Evolutionary conservation across 169 alveolate genomes (phyloP).

Genomic region (Besnoitia besnoiti): DNA sequence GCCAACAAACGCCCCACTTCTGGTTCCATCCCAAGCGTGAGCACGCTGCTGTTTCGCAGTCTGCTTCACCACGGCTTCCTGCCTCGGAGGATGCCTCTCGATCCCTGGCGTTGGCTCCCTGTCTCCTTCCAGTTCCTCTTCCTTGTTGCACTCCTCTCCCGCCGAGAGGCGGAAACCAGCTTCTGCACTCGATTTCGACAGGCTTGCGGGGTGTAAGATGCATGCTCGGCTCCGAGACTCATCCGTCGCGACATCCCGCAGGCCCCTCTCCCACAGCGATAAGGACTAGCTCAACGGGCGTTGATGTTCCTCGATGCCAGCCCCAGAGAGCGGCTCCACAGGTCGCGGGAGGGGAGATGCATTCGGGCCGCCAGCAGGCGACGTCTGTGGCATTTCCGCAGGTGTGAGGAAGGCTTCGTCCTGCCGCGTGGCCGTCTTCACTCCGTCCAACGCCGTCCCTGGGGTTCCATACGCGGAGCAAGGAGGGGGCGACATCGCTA

Average conservation of each 20-base stretch:
- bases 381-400: background rate
- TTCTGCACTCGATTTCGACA: background rate
- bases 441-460: background rate
- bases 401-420: background rate
- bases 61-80: too few relatives aligned
- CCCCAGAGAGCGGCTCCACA: background rate
- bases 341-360: background rate
- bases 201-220: background rate
- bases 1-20: too few relatives aligned
- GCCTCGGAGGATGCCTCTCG: background rate
- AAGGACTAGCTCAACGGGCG: too few relatives aligned
- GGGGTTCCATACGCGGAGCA: background rate
- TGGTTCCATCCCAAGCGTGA: too few relatives aligned
- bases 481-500: too few relatives aligned
- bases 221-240: background rate
- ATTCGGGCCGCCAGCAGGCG: background rate
- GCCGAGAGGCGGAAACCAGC: background rate
- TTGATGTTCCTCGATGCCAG: background rate
- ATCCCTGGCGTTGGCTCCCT: background rate
- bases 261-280: too few relatives aligned
- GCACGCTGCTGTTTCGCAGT: too few relatives aligned
- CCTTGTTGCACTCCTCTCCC: background rate
- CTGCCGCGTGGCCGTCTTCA: background rate
- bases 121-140: background rate
- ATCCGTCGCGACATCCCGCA: too few relatives aligned